A percentile compares a stretch with the other conserved stretches of the same genome.
Conservation (phyloP, 257 asterid species). For the Lavandula angustifolia region DNA sequence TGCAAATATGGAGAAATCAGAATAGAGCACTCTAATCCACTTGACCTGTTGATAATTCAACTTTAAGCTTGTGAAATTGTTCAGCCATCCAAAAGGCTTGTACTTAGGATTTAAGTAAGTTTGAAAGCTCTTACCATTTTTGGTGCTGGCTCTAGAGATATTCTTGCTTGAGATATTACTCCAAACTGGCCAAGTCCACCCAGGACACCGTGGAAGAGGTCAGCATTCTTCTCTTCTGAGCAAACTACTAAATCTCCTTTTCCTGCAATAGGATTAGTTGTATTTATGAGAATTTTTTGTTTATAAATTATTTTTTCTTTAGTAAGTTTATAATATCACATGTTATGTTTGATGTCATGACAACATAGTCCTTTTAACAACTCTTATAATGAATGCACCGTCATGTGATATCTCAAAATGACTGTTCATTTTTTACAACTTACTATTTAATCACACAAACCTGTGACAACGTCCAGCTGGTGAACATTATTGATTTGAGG, state of each 20-base stretch:
- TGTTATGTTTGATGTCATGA: neutral
- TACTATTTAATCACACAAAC: conserved; percentile 36
- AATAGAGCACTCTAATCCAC: conserved; percentile 79
- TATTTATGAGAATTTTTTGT: neutral
- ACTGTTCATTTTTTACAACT: neutral
- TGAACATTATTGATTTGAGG: conserved; percentile 85
- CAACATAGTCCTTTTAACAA: no score
- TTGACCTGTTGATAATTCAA: conserved; percentile 57
- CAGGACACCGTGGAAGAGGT: conserved; percentile 73
- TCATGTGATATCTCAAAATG: neutral
- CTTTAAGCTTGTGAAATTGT: conserved; percentile 1
- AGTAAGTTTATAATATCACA: neutral
- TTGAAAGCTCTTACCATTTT: conserved; percentile 52
- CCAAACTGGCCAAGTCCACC: conserved; percentile 98
- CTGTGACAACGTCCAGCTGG: conserved; percentile 90
- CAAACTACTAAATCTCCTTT: conserved; percentile 73
- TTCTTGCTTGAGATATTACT: conserved; percentile 74
- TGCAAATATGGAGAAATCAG: conserved; percentile 65
- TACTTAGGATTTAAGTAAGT: neutral
- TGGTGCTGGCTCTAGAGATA: conserved; percentile 81
- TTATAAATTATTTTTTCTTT: neutral
- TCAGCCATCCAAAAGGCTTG: neutral
- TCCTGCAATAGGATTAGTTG: conserved; percentile 50
- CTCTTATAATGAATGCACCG: no score
- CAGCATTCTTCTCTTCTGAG: conserved; percentile 72